Percentiles rank a stretch among this genome's conserved stretches.
phyloP scores from a whole-genome alignment of 768 basidiomycete species.

The Rossbeevera mucosa region DNA sequence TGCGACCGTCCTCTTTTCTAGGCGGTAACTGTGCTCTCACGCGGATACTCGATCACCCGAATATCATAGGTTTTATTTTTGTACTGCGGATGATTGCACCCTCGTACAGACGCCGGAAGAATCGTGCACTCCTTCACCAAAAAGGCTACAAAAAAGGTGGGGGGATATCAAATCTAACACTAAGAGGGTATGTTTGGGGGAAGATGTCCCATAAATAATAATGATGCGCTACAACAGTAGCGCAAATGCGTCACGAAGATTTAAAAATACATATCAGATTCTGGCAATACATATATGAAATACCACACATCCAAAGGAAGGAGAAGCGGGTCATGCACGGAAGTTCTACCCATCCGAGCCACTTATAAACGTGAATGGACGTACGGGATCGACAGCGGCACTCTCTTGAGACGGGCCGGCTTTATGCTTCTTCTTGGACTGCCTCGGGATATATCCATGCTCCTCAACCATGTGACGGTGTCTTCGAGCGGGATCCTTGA shows the following conservation, averaged over 20 bases:
- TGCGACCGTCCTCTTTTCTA: not conserved
- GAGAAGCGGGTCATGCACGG: not conserved
- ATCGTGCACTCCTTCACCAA: not conserved
- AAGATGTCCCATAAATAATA: slow-evolving; percentile 15
- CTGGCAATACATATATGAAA: slow-evolving; percentile 23
- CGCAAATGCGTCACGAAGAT: slow-evolving; percentile 5
- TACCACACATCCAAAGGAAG: slow-evolving; percentile 9
- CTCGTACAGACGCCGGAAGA: not conserved
- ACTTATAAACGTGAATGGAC: slow-evolving; percentile 31
- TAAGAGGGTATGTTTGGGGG: slow-evolving; percentile 14
- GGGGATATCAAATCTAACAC: slow-evolving; percentile 7
- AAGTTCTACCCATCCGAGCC: slow-evolving; percentile 24
- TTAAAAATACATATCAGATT: slow-evolving; percentile 25
- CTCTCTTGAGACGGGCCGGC: slow-evolving; percentile 28
- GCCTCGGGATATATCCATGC: slow-evolving; percentile 48
- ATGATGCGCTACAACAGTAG: slow-evolving; percentile 12
- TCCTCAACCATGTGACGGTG: slow-evolving; percentile 53
- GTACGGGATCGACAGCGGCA: slow-evolving; percentile 24
- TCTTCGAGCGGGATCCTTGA: slow-evolving; percentile 62
- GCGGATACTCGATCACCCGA: not conserved
- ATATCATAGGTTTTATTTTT: not conserved
- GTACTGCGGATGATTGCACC: not conserved
- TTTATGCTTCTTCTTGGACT: slow-evolving; percentile 43
- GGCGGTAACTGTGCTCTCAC: slow-evolving; percentile 6
- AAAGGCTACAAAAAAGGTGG: slow-evolving; percentile 17